Evolutionary conservation across 345 rosid genomes (phyloP).

Genomic region (Eucalyptus polybractea): DNA sequence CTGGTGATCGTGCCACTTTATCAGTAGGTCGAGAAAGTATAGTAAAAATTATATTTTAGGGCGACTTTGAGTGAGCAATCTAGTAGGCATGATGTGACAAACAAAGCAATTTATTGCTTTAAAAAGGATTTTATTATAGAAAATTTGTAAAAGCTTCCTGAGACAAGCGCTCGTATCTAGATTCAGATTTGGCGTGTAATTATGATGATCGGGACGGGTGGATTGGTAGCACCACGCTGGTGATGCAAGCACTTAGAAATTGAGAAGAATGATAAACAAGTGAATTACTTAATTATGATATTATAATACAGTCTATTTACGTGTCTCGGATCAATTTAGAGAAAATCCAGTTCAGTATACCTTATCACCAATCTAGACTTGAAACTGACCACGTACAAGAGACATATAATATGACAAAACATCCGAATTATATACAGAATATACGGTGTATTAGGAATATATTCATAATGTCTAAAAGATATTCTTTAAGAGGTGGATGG

Average conservation of each 20-base stretch:
- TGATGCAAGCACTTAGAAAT: not conserved
- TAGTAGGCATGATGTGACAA: not conserved
- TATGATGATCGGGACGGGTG: not conserved
- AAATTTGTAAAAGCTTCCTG: not conserved
- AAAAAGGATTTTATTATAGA: not conserved
- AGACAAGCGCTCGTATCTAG: not conserved
- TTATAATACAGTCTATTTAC: not conserved
- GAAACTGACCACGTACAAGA: not conserved
- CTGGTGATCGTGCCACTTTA: not conserved
- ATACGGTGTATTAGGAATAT: not conserved
- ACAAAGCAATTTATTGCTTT: not conserved
- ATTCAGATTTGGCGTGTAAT: not conserved
- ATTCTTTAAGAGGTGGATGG: not conserved
- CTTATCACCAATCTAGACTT: not conserved
- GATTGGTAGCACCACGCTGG: not conserved
- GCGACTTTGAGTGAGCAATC: not conserved
- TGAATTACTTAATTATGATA: not conserved
- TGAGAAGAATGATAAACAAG: not conserved
- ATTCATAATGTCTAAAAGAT: not conserved
- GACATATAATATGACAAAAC: not conserved
- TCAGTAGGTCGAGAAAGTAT: not conserved
- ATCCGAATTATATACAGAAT: not conserved
- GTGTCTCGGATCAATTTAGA: not conserved
- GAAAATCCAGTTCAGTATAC: not conserved
- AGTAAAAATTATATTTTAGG: not conserved